Conservation (phyloP, 306 rosid species). For the Medicago ruthenica region DNA sequence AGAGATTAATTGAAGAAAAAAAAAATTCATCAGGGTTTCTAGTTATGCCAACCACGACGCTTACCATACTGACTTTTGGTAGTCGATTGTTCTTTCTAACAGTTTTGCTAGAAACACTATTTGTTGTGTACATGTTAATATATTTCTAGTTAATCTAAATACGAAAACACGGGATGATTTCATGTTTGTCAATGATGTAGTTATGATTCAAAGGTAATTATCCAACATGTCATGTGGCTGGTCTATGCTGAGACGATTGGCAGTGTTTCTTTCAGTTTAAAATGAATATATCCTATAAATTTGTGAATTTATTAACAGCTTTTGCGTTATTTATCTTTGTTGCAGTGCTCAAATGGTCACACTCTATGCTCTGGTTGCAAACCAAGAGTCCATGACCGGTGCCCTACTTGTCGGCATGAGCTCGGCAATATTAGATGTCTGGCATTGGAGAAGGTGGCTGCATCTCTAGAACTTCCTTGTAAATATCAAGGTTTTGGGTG, state of each 20-base stretch:
- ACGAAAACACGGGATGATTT: too few relatives aligned
- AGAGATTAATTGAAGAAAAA: too few relatives aligned
- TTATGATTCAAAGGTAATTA: neutral
- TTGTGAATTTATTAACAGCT: neutral
- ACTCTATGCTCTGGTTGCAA: conserved; percentile 92
- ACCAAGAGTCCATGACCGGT: conserved; percentile 88
- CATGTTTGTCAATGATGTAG: neutral
- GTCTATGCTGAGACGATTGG: conserved; percentile 12
- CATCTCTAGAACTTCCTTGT: conserved; percentile 90
- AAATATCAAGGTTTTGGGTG: conserved; percentile 85
- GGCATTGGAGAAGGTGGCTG: conserved; percentile 95
- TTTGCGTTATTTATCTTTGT: conserved; percentile 14
- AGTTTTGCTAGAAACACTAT: too few relatives aligned
- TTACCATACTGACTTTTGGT: neutral
- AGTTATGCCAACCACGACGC: neutral
- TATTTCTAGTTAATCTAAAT: neutral
- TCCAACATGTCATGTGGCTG: neutral
- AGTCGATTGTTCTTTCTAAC: neutral
- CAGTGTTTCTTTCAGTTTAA: neutral
- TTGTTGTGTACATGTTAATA: neutral
- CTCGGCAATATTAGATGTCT: conserved; percentile 95
- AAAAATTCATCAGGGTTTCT: too few relatives aligned
- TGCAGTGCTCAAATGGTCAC: conserved; percentile 95
- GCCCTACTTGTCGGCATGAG: conserved; percentile 92
- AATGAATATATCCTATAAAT: conserved; percentile 2